phyloP scores from a whole-genome alignment of 805 yeast species.

The Zygosaccharomyces bisporus region DNA sequence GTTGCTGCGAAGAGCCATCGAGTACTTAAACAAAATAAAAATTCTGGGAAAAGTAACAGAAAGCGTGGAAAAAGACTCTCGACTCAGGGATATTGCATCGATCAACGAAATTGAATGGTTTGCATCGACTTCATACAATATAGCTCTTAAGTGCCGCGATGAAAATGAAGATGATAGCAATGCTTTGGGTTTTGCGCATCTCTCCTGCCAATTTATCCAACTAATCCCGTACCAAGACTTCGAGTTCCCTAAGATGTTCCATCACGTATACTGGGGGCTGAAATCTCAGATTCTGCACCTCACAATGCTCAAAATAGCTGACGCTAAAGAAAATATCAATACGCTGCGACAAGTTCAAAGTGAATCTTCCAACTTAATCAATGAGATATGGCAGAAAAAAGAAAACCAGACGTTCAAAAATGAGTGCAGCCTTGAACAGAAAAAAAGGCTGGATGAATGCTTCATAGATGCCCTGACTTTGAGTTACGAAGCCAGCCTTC shows the following conservation, averaged over 20 bases:
- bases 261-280: constrained; percentile 29
- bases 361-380: constrained; percentile 4
- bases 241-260: constrained; percentile 21
- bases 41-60: constrained; percentile 3
- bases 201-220: constrained; percentile 20
- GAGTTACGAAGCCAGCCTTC: constrained; percentile 28
- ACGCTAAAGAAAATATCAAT: not conserved
- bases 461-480: constrained; percentile 23
- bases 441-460: constrained; percentile 20
- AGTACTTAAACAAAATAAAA: constrained; percentile 9
- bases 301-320: constrained; percentile 15
- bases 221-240: constrained; percentile 22
- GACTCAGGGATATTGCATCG: constrained; percentile 20
- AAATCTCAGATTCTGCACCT: constrained; percentile 18
- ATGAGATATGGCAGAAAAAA: constrained; percentile 12
- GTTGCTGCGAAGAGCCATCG: constrained; percentile 12
- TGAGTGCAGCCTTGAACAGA: constrained; percentile 14
- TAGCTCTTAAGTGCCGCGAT: constrained; percentile 27
- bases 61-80: constrained; percentile 2
- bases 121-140: constrained; percentile 36
- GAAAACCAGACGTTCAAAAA: constrained; percentile 11
- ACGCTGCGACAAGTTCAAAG: constrained; percentile 5
- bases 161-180: constrained; percentile 11
- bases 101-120: constrained; percentile 42
- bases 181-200: constrained; percentile 17